Evolutionary conservation across 805 yeast genomes (phyloP).

Genomic region (Metschnikowia chrysomelidarum): DNA sequence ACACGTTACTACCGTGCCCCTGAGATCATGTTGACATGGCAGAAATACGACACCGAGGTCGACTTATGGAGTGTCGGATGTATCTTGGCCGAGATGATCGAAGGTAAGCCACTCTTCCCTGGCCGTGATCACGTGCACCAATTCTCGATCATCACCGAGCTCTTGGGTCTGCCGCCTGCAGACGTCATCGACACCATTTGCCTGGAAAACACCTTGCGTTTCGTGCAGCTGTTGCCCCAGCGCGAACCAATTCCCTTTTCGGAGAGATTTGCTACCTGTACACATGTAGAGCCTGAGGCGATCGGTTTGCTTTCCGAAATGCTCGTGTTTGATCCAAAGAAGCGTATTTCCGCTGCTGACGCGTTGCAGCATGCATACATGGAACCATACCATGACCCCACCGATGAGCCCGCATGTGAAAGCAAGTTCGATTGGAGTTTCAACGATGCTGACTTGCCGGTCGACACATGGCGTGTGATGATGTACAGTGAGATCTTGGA

Average conservation of each 20-base stretch:
- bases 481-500: conserved; percentile 97
- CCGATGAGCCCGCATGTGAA: conserved; percentile 94
- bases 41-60: conserved; percentile 92
- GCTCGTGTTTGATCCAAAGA: conserved; percentile 93
- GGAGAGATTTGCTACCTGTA: conserved; percentile 68
- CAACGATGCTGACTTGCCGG: conserved; percentile 96
- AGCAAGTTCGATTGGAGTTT: conserved; percentile 97
- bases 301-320: conserved; percentile 83
- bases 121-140: conserved; percentile 99
- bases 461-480: conserved; percentile 98
- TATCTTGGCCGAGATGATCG: conserved; percentile 96
- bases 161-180: conserved; percentile 92
- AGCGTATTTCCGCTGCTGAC: conserved; percentile 89
- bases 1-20: conserved; percentile 97
- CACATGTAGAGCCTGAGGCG: conserved; percentile 49
- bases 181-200: conserved; percentile 96
- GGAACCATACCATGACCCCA: conserved; percentile 94
- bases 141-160: conserved; percentile 93
- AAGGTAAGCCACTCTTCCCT: conserved; percentile 95
- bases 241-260: conserved; percentile 88
- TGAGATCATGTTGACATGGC: conserved; percentile 98
- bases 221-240: conserved; percentile 90
- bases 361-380: conserved; percentile 88
- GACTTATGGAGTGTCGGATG: conserved; percentile 99
- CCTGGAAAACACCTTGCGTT: conserved; percentile 89